phyloP scores from a whole-genome alignment of 1,284 basidiomycete genomes.

The Gomphus sp. region DNA sequence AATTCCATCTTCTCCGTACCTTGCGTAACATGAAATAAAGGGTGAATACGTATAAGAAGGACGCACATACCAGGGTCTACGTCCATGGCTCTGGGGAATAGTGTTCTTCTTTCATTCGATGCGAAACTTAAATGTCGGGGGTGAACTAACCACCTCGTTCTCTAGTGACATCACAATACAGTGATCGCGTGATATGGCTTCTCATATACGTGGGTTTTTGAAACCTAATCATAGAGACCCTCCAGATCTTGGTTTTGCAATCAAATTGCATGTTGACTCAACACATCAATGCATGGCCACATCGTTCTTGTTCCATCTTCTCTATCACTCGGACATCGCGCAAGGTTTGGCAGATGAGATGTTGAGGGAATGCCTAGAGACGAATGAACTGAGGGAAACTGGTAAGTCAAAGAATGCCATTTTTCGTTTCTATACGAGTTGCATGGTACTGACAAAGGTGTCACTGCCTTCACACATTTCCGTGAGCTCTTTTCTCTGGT shows the following conservation, averaged over 20 bases:
- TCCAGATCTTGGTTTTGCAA: too few relatives aligned
- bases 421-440: slow-evolving; percentile 39
- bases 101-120: slow-evolving; percentile 57
- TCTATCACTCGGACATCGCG: too few relatives aligned
- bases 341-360: too few relatives aligned
- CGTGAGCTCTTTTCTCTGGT: slow-evolving; percentile 25
- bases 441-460: slow-evolving; percentile 50
- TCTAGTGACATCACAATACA: not conserved
- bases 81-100: slow-evolving; percentile 73
- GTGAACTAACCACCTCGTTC: not conserved
- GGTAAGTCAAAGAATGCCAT: slow-evolving; percentile 25
- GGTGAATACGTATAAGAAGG: not conserved
- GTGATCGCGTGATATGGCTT: too few relatives aligned
- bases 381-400: too few relatives aligned
- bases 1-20: slow-evolving; percentile 70
- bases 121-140: not conserved
- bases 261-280: too few relatives aligned
- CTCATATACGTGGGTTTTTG: too few relatives aligned
- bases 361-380: too few relatives aligned
- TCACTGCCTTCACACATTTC: slow-evolving; percentile 39
- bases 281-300: too few relatives aligned
- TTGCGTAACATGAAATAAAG: slow-evolving; percentile 19
- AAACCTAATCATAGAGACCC: too few relatives aligned
- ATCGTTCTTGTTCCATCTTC: too few relatives aligned
- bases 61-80: slow-evolving; percentile 63